A percentile compares a stretch with the other conserved stretches of the same genome.
Conservation (phyloP, 2,329 filamentous ascomycete species). For the Thielaviopsis euricoi region DNA sequence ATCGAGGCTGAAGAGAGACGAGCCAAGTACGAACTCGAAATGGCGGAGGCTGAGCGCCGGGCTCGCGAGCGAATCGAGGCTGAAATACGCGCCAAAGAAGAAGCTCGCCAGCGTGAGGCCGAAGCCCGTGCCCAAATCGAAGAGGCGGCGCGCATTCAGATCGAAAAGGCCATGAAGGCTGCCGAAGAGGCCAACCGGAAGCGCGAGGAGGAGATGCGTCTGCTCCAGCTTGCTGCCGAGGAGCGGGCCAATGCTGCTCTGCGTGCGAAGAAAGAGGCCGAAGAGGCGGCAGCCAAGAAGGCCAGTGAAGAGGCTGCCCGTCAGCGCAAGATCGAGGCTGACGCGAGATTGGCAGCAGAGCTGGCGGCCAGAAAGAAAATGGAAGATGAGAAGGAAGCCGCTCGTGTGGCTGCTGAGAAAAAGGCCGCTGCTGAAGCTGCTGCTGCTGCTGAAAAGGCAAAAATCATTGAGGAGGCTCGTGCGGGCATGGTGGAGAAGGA, state of each 20-base stretch:
- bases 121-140: conserved; percentile 12
- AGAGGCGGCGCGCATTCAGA: conserved; percentile 16
- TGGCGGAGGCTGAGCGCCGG: conserved; percentile 22
- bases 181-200: conserved; percentile 16
- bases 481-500: conserved; percentile 32
- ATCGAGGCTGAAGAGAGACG: conserved; percentile 14
- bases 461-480: conserved; percentile 39
- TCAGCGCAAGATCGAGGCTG: conserved; percentile 14
- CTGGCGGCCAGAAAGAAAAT: conserved; percentile 24
- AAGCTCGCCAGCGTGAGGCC: conserved; percentile 17
- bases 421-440: conserved; percentile 21
- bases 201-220: conserved; percentile 14
- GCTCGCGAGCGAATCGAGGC: conserved; percentile 19
- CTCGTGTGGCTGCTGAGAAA: conserved; percentile 18
- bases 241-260: conserved; percentile 20
- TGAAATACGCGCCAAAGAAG: conserved; percentile 16
- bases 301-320: conserved; percentile 13
- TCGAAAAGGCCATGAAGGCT: conserved; percentile 14
- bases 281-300: conserved; percentile 16
- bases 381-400: conserved; percentile 21
- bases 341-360: conserved; percentile 21
- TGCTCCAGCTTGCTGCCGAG: conserved; percentile 6
- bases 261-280: conserved; percentile 21
- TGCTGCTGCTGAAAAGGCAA: conserved; percentile 35
- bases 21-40: conserved; percentile 19